Evolutionary conservation across 345 rosid genomes (phyloP).

Genomic region (Hirschfeldia incana): DNA sequence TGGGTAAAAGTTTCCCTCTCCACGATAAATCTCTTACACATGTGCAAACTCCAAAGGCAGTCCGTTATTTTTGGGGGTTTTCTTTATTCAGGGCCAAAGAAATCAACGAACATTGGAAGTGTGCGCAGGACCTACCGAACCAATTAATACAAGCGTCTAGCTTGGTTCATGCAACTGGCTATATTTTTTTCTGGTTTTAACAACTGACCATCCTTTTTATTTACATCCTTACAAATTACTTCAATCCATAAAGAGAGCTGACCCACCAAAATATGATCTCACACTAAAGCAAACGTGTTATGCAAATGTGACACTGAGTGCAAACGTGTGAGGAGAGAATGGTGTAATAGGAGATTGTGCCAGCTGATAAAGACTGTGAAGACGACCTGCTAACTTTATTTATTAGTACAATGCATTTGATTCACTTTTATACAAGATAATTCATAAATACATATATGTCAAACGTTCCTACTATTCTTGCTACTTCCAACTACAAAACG

Average conservation of each 20-base stretch:
- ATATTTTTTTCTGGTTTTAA: not conserved
- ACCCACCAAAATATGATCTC: conserved; percentile 21
- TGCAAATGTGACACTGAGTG: conserved; percentile 27
- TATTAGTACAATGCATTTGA: conserved; percentile 10
- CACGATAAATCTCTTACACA: conserved; percentile 10
- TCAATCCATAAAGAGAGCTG: conserved; percentile 5
- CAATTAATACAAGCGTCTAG: not conserved
- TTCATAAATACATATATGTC: not conserved
- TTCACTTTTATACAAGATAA: conserved; percentile 22
- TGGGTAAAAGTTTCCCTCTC: not conserved
- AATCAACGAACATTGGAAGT: conserved; percentile 7
- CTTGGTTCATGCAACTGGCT: conserved; percentile 8
- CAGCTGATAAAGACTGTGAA: conserved; percentile 22
- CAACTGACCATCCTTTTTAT: conserved; percentile 14
- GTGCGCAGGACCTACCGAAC: conserved; percentile 7
- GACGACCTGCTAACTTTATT: conserved; percentile 20
- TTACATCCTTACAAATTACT: conserved; percentile 28
- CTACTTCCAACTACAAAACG: conserved; percentile 32
- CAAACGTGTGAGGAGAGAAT: conserved; percentile 23
- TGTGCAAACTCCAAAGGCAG: conserved; percentile 16
- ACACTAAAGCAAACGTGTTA: conserved; percentile 7
- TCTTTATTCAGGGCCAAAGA: conserved; percentile 1
- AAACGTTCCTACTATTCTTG: conserved; percentile 37
- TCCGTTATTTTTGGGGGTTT: not conserved
- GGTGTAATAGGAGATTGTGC: conserved; percentile 31